Percentiles rank a stretch among this genome's conserved stretches.
These are phyloP conservation scores for Ceratobasidium sp. DNA, from an alignment of 1,284 basidiomycete genomes.

Conservation along the genomic window DNA sequence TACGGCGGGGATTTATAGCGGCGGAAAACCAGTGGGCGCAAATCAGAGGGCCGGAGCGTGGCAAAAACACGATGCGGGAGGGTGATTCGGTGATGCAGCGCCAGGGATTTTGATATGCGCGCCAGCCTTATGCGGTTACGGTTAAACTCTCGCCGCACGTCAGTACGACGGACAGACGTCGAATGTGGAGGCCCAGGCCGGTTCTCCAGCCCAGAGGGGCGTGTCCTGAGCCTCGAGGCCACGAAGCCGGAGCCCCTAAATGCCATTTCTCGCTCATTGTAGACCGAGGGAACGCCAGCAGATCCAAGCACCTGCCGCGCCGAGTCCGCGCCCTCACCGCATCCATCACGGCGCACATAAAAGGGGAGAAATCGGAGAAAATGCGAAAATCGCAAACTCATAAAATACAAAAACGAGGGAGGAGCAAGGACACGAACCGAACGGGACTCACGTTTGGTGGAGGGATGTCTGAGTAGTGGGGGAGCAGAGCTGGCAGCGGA, in stretches of 20 bases:
- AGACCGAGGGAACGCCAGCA: too few species aligned
- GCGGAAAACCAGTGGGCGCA: not conserved
- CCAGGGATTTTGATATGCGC: too few species aligned
- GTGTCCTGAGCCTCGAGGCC: constrained; percentile 27
- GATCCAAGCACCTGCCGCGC: not conserved
- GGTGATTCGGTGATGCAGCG: too few species aligned
- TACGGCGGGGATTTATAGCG: not conserved
- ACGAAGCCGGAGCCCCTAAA: not conserved
- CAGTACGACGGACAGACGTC: too few species aligned
- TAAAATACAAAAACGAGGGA: too few species aligned
- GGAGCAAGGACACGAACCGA: too few species aligned
- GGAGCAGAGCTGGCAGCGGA: not conserved
- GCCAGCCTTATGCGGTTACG: too few species aligned
- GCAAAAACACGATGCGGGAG: too few species aligned
- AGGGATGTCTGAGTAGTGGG: not conserved
- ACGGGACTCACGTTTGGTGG: not conserved
- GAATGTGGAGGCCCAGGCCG: too few species aligned
- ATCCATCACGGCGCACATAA: not conserved
- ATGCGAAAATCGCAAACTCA: too few species aligned
- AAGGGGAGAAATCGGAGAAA: constrained; percentile 10
- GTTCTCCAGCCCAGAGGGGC: not conserved
- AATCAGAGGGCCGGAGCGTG: not conserved
- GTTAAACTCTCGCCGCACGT: too few species aligned
- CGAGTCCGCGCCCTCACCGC: not conserved
- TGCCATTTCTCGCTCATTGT: not conserved